Evolutionary conservation across 768 basidiomycete species (phyloP), one percentile per base, ranked within the genome.

Genomic region (Mycena rebaudengoi): DNA sequence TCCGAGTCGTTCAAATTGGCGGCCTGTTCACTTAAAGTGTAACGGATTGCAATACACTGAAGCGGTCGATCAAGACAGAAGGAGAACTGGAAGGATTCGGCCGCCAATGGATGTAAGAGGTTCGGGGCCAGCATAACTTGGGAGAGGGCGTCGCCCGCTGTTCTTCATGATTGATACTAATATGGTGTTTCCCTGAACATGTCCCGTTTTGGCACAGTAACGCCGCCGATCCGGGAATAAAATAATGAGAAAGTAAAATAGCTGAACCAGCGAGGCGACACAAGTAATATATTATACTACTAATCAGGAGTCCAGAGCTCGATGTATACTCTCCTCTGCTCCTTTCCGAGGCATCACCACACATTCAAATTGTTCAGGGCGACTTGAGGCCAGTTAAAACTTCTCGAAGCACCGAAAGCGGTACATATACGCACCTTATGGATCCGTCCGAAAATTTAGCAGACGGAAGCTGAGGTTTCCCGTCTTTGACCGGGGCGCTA

Each of bases 291-390:
- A n/a, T n/a, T n/a, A n/a, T n/a, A n/a, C n/a, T n/a, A n/a, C n/a
- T n/a, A n/a, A n/a, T n/a, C n/a, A n/a, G n/a, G n/a, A n/a, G 13
- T 57, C 55, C 26, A 23, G 25, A 28, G 49, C n/a, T n/a, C 46
- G 37, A 25, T 33, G 32, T 26, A 61, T 61, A 8, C 62, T 54
- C 49, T 62, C 58, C 2, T 40, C 51, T 12, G 55, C 61, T 29
- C 60, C 65, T 23, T 66, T 62, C 13, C 70, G 69, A 20, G 67
- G 69, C 29, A 23, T 68, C 28, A 71, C 69, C 4, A 45, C 30
- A 32, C 70, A 71, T 29, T 68, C 50, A 39, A 71, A 70, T 7
- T 45, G 59, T 26, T 67, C 65, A 1, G 70, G 70, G 39, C 58
- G 69, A n/a, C 69, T 68, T n/a, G 28, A 21, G 20, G 26, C 21